Evolutionary conservation across 2,329 filamentous ascomycete species (phyloP).

Genomic region (Blastomyces gilchristii): DNA sequence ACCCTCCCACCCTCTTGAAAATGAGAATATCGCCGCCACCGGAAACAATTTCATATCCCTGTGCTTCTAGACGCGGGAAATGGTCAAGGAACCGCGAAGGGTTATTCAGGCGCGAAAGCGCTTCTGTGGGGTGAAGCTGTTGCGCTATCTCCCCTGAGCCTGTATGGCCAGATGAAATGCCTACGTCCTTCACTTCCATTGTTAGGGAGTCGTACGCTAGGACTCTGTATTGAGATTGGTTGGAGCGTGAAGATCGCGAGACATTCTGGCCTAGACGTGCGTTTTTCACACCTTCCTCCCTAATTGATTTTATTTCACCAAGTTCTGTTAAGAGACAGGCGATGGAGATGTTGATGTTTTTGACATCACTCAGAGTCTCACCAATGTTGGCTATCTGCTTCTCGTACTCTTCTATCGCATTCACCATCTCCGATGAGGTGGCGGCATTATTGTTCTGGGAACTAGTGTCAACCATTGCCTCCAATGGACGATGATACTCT

Average conservation of each 20-base stretch:
- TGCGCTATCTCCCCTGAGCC: slow-evolving; percentile 16
- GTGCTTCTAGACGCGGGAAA: slow-evolving; percentile 28
- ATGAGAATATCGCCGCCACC: slow-evolving; percentile 35
- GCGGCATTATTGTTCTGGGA: background rate
- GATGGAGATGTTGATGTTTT: slow-evolving; percentile 3
- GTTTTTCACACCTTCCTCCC: background rate
- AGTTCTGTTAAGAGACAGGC: background rate
- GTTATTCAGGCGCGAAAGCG: slow-evolving; percentile 30
- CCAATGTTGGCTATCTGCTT: slow-evolving; percentile 17
- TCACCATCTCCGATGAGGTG: background rate
- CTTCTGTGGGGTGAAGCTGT: slow-evolving; percentile 23
- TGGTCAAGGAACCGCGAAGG: slow-evolving; percentile 35
- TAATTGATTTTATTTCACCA: background rate
- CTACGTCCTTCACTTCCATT: slow-evolving; percentile 23
- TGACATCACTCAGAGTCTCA: slow-evolving; percentile 6
- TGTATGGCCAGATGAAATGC: slow-evolving; percentile 24
- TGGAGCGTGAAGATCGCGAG: background rate
- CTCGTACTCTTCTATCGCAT: background rate
- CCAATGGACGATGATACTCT: background rate
- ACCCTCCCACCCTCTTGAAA: slow-evolving; percentile 22
- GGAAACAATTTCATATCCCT: slow-evolving; percentile 35
- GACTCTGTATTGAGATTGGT: slow-evolving; percentile 22
- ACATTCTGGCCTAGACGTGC: background rate
- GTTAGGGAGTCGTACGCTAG: slow-evolving; percentile 30
- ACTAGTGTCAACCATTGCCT: too few species aligned